Evolutionary conservation across 2,329 filamentous ascomycete genomes (phyloP).

Genomic region (Chrysosphaeria jannelii): DNA sequence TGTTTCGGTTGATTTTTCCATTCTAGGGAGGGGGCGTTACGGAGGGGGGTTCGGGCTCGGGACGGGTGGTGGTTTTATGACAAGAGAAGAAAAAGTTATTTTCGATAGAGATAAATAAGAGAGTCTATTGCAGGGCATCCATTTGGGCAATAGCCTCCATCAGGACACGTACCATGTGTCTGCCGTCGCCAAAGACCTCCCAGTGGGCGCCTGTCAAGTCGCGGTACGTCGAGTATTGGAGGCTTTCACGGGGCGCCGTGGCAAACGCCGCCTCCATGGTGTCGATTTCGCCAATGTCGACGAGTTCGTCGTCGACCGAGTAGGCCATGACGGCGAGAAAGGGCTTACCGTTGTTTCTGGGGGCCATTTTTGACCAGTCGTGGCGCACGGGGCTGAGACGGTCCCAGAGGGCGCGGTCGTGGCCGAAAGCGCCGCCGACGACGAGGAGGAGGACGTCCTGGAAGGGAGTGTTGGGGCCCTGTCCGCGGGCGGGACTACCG

Average conservation of each 20-base stretch:
- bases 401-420: slow-evolving; percentile 18
- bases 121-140: too few relatives aligned
- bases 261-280: slow-evolving; percentile 15
- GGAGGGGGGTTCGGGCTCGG: too few relatives aligned
- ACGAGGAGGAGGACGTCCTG: slow-evolving; percentile 7
- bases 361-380: too few relatives aligned
- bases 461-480: slow-evolving; percentile 17
- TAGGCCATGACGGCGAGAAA: slow-evolving; percentile 12
- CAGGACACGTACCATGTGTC: slow-evolving; percentile 20
- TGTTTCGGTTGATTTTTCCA: too few relatives aligned
- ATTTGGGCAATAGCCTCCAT: slow-evolving; percentile 6
- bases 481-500: slow-evolving; percentile 10
- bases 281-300: slow-evolving; percentile 26
- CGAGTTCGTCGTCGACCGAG: slow-evolving; percentile 16
- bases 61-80: too few relatives aligned
- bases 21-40: too few relatives aligned
- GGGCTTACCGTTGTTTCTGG: neutral
- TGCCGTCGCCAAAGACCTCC: slow-evolving; percentile 28
- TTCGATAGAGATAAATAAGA: too few relatives aligned
- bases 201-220: slow-evolving; percentile 29
- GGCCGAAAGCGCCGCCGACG: slow-evolving; percentile 24
- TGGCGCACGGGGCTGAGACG: slow-evolving; percentile 20
- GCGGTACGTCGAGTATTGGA: slow-evolving; percentile 11
- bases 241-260: neutral
- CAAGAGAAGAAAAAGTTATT: too few relatives aligned